Conservation (phyloP, 192 early-diverging fungal genomes). For the Coemansia sp. region DNA sequence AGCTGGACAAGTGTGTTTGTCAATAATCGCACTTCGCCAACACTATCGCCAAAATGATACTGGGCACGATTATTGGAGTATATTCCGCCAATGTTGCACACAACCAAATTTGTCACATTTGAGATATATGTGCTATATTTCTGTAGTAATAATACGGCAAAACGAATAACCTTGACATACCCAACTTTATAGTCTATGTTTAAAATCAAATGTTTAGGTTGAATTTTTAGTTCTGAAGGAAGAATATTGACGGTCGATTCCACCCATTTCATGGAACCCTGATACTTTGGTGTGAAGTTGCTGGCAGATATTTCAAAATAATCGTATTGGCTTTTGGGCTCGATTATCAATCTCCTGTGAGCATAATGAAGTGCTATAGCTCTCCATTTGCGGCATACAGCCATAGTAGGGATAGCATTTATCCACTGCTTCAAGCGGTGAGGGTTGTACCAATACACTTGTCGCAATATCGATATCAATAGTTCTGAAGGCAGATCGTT, state of each 20-base stretch:
- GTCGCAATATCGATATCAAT: neutral
- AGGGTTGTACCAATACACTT: neutral
- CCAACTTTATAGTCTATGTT: neutral
- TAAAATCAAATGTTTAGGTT: neutral
- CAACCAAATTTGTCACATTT: neutral
- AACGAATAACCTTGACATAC: neutral
- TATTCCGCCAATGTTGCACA: neutral
- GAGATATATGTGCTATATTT: neutral
- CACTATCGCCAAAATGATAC: neutral
- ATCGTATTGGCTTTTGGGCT: neutral
- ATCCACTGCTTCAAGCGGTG: neutral
- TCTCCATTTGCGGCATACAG: neutral
- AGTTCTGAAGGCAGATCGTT: conserved; percentile 3
- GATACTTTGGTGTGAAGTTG: neutral
- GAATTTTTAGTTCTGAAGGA: neutral
- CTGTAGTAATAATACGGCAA: neutral
- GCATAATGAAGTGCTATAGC: neutral
- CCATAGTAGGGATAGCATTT: neutral
- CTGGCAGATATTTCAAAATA: neutral
- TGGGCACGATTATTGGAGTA: neutral
- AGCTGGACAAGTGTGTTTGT: neutral
- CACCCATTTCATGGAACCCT: neutral
- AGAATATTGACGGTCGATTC: neutral
- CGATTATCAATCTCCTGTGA: neutral
- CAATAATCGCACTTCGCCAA: neutral